These are phyloP conservation scores for Debaryomyces nepalensis DNA, from an alignment of 1,139 yeast species.

Conservation along the genomic window DNA sequence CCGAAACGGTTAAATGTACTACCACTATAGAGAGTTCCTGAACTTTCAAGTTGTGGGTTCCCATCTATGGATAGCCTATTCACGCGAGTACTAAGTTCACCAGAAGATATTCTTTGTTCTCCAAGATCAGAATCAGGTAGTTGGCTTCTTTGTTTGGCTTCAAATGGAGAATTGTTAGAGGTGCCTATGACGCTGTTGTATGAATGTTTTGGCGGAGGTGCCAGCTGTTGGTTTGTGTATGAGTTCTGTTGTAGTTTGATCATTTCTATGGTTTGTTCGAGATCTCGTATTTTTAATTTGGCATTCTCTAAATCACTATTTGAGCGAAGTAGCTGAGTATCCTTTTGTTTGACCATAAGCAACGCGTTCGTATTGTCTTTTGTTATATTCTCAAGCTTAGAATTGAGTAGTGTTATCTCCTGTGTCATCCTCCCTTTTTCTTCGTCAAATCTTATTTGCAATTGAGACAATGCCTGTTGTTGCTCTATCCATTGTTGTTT, in stretches of 20 bases:
- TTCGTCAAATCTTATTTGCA: constrained; percentile 45
- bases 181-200: constrained; percentile 11
- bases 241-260: constrained; percentile 40
- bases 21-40: constrained; percentile 17
- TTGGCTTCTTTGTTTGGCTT: constrained; percentile 3
- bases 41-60: constrained; percentile 27
- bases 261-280: constrained; percentile 57
- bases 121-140: constrained; percentile 1
- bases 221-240: constrained; percentile 15
- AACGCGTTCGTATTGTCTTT: constrained; percentile 57
- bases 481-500: constrained; percentile 55
- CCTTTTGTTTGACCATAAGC: constrained; percentile 64
- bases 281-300: constrained; percentile 50
- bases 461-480: constrained; percentile 42
- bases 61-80: constrained; percentile 51
- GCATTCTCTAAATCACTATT: constrained; percentile 64
- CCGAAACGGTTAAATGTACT: constrained; percentile 19
- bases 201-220: constrained; percentile 13
- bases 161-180: constrained; percentile 13
- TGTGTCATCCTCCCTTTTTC: constrained; percentile 50
- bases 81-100: constrained; percentile 51
- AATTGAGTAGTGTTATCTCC: constrained; percentile 44
- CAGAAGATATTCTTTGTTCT: constrained; percentile 32
- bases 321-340: constrained; percentile 63
- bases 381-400: constrained; percentile 39